phyloP scores from a whole-genome alignment of 306 rosid genomes.

The cucumber (Cucumis sativus) region Cucumber_9930_V3 NC_026659.2:5231501-5232000 shows the following conservation, averaged over 20 bases:
- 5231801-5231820: neutral
- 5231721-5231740: neutral
- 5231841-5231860: neutral
- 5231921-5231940: neutral
- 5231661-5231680: neutral
- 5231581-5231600: neutral
- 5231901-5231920: neutral
- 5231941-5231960: neutral
- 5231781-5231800: neutral
- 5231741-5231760: neutral
- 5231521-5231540: neutral
- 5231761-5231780: neutral
- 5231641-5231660: neutral
- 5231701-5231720: neutral
- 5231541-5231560: too few species aligned
- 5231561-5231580: neutral
- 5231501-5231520: neutral
- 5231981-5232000: neutral
- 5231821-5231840: neutral
- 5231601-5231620: neutral
- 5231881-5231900: neutral
- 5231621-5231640: neutral
- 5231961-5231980: neutral
- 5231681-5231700: neutral
- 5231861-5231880: neutral